These are phyloP conservation scores for Amauroascus verrucosus DNA, from an alignment of 2,329 filamentous ascomycete genomes.

Conservation along the genomic window DNA sequence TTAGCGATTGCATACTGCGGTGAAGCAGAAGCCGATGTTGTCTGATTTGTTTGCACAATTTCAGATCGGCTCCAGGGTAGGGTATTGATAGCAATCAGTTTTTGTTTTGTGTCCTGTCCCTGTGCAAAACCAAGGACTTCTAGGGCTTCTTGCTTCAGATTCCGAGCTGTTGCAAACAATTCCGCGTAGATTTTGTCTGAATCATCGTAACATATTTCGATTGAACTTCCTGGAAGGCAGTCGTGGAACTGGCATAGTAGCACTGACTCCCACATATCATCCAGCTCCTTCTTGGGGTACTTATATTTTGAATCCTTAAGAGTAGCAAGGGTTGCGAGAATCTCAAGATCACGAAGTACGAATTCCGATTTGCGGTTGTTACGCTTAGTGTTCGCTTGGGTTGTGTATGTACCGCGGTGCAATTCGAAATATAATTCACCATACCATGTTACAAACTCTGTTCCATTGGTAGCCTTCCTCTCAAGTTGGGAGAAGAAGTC, in stretches of 20 bases:
- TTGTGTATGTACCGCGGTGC: constrained; percentile 93
- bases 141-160: constrained; percentile 60
- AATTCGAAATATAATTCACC: constrained; percentile 97
- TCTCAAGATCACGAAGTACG: constrained; percentile 76
- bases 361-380: constrained; percentile 84
- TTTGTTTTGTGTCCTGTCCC: constrained; percentile 32
- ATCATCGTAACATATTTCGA: constrained; percentile 97
- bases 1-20: constrained; percentile 36
- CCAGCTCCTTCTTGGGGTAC: constrained; percentile 89
- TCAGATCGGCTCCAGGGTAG: constrained; percentile 75
- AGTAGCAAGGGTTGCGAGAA: constrained; percentile 74
- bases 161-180: constrained; percentile 66
- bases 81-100: constrained; percentile 64
- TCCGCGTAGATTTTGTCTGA: constrained; percentile 80
- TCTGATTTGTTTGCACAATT: constrained; percentile 50
- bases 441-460: constrained; percentile 86
- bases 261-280: constrained; percentile 88
- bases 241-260: constrained; percentile 96
- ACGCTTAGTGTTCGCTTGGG: constrained; percentile 91
- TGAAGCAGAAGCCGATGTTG: constrained; percentile 18
- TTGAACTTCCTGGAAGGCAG: constrained; percentile 85
- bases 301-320: constrained; percentile 61
- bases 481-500: constrained; percentile 86
- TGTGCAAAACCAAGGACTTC: constrained; percentile 54
- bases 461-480: constrained; percentile 57